Evolutionary conservation across 208 protist species (phyloP), one percentile per base, ranked within the genome.

Genomic region (Trypanosoma grayi): DNA sequence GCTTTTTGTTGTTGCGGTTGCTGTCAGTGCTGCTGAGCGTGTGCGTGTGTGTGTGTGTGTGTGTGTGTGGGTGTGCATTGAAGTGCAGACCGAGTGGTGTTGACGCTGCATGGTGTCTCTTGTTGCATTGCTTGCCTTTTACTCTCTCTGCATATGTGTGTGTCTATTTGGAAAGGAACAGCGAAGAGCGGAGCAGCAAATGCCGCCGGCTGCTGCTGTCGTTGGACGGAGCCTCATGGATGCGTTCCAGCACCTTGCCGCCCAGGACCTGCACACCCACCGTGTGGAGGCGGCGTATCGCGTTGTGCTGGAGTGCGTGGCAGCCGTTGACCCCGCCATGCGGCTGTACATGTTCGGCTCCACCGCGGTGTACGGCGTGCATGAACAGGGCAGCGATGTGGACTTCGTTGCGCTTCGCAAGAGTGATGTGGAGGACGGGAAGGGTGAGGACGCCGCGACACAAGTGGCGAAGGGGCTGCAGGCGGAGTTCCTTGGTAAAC

Each of bases 261-360:
- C 37, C 8, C 37, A 61, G 6, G 66, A 83, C 28, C 57, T 80
- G 4, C 73, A 74, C 73, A 87, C 79, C 13, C 67, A 63, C 25
- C 70, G 75, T 14, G 78, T 92, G 33, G 75, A 73, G 7, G 47
- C 61, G 7, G 70, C 77, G 1, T 75, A 87, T 47, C 30, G 52
- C 16, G 55, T 84, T 8, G 73, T 87, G 4, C n/a, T 51, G 2
- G 27, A 67, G 0, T 79, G 75, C 52, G 73, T 88, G n/a, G 53
- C 66, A 8, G 16, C 24, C 3, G 79, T 94, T 1, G 85, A 90
- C 52, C 58, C 76, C 0, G 24, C 37, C 18, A 76, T 86, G 72
- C 70, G 66, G 1, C 66, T 90, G 10, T 91, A 83, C 66, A 75
- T 85, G 36, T 95, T 95, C 43, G 89, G 89, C 64, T 95, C 89